phyloP scores from a whole-genome alignment of 805 yeast species.

The Yarrowia sp. region DNA sequence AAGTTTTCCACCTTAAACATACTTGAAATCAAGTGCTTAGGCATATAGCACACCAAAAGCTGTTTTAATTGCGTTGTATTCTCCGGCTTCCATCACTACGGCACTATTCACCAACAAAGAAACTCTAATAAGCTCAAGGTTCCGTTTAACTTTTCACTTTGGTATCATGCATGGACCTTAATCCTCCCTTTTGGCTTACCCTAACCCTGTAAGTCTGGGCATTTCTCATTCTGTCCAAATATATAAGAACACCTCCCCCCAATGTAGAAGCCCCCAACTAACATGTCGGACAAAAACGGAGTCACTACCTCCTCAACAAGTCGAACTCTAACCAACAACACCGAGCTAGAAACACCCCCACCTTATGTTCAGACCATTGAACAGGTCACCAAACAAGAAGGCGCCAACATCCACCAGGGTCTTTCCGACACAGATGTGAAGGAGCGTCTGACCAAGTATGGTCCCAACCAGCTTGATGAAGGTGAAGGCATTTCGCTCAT shows the following conservation, averaged over 20 bases:
- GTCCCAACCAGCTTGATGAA: conserved; percentile 62
- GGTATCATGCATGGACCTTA: not conserved
- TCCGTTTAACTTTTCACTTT: not conserved
- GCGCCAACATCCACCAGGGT: conserved; percentile 51
- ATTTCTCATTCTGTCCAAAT: not conserved
- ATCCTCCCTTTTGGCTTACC: not conserved
- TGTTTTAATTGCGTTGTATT: no score
- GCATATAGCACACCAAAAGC: no score
- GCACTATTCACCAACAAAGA: no score
- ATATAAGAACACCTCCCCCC: not conserved
- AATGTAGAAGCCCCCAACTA: not conserved
- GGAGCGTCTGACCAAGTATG: conserved; percentile 42
- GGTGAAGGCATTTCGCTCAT: conserved; percentile 54
- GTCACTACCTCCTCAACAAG: not conserved
- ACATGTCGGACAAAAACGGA: not conserved
- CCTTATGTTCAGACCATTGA: conserved; percentile 39
- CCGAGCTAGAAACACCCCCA: not conserved
- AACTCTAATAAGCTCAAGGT: not conserved
- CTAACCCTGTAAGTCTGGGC: conserved; percentile 17
- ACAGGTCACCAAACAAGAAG: conserved; percentile 42
- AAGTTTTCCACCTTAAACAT: no score
- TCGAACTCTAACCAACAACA: not conserved
- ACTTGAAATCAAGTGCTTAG: no score
- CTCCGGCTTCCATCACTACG: no score
- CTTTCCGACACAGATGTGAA: conserved; percentile 42